These are phyloP conservation scores for Taphrina betulina DNA, from an alignment of 1,139 yeast genomes.

Conservation along the genomic window DNA sequence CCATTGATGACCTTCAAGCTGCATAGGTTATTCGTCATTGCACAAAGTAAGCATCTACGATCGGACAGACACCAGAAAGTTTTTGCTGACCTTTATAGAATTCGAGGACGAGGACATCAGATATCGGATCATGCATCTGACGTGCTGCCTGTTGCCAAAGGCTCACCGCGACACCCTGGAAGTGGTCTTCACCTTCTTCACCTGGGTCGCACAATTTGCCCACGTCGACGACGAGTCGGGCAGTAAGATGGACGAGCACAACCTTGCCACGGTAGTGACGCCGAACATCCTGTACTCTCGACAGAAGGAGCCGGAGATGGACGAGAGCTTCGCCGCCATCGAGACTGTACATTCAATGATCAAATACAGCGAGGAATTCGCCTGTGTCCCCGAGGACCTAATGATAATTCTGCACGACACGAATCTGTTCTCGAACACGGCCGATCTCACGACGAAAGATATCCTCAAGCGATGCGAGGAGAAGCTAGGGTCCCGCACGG, in stretches of 20 bases:
- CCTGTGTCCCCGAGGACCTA: constrained; percentile 64
- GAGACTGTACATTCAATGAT: constrained; percentile 86
- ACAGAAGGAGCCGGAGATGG: constrained; percentile 56
- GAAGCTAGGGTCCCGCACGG: constrained; percentile 14
- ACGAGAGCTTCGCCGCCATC: constrained; percentile 81
- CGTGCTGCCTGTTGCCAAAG: constrained; percentile 78
- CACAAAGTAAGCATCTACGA: no score
- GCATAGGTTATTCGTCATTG: constrained; percentile 76
- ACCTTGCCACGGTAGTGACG: constrained; percentile 90
- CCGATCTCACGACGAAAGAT: constrained; percentile 43
- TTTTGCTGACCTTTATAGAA: no score
- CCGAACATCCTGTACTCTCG: constrained; percentile 76
- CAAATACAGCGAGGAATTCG: constrained; percentile 75
- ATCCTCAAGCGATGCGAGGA: constrained; percentile 41
- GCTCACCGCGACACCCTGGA: constrained; percentile 83
- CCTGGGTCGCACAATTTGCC: constrained; percentile 96
- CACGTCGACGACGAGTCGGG: constrained; percentile 78
- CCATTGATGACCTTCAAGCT: constrained; percentile 78
- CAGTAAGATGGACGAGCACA: constrained; percentile 94
- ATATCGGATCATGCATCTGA: constrained; percentile 62
- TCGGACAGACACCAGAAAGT: no score
- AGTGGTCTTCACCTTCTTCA: constrained; percentile 78
- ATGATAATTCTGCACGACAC: constrained; percentile 44
- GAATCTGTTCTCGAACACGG: constrained; percentile 38
- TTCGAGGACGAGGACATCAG: constrained; percentile 52